phyloP scores from a whole-genome alignment of 2,329 filamentous ascomycete genomes.

The Hypomyces perniciosus region DNA sequence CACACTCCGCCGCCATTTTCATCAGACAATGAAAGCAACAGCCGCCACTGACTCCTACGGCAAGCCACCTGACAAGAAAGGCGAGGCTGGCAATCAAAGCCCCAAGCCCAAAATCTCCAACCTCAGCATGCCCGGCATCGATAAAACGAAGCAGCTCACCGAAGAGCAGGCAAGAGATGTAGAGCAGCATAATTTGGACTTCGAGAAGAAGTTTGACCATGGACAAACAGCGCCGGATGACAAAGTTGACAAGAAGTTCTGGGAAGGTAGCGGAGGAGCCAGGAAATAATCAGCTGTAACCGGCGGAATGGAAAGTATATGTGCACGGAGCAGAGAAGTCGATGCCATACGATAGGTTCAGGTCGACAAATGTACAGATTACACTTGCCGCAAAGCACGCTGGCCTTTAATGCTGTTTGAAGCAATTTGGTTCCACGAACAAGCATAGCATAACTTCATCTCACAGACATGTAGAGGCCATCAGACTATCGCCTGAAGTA shows the following conservation, averaged over 20 bases:
- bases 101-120: conserved; percentile 48
- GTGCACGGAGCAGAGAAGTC: too few species aligned
- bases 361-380: too few species aligned
- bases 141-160: conserved; percentile 29
- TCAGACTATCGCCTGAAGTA: too few species aligned
- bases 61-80: background rate
- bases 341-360: too few species aligned
- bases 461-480: too few species aligned
- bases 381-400: too few species aligned
- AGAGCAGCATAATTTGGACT: conserved; percentile 52
- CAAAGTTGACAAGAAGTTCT: conserved; percentile 52
- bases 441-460: too few species aligned
- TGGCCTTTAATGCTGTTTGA: too few species aligned
- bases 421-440: too few species aligned
- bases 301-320: too few species aligned
- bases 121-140: conserved; percentile 34
- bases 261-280: conserved; percentile 23
- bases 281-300: too few species aligned
- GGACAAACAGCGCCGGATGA: conserved; percentile 37
- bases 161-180: conserved; percentile 52
- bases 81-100: conserved; percentile 23
- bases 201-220: conserved; percentile 48
- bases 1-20: conserved; percentile 1
- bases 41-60: too few species aligned
- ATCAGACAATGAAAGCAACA: background rate